Percentiles rank a stretch among this genome's conserved stretches.
Evolutionary conservation across 2,329 filamentous ascomycete species (phyloP).

Genomic region (Diplodia sapinea): DNA sequence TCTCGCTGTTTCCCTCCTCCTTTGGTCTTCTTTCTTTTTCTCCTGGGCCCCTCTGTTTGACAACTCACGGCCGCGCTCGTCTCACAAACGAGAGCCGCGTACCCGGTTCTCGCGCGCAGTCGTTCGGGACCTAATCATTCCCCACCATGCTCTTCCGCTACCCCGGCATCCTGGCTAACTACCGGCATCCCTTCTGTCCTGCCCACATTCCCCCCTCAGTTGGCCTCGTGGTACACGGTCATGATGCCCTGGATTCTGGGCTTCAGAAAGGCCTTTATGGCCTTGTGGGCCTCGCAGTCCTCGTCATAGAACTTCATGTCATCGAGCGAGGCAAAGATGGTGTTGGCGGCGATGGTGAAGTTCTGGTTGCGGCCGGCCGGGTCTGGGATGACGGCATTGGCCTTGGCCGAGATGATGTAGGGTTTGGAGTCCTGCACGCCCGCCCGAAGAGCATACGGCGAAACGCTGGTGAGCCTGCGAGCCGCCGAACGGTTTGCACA

Average conservation of each 20-base stretch:
- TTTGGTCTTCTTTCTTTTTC: background rate
- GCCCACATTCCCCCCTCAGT: background rate
- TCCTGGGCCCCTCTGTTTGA: background rate
- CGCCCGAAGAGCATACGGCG: background rate
- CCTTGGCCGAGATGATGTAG: constrained; percentile 65
- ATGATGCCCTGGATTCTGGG: constrained; percentile 34
- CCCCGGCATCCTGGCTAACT: background rate
- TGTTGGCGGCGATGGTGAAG: constrained; percentile 67
- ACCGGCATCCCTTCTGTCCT: background rate
- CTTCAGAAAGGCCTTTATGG: constrained; percentile 49
- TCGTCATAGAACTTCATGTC: constrained; percentile 72
- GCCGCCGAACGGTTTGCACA: background rate
- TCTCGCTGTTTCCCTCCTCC: background rate
- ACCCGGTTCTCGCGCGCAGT: constrained; percentile 1
- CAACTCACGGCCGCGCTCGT: background rate
- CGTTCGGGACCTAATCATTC: background rate
- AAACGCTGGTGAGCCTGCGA: background rate
- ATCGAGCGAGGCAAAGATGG: constrained; percentile 65
- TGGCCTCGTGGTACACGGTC: constrained; percentile 33
- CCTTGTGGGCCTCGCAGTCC: constrained; percentile 59
- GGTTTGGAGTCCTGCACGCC: constrained; percentile 66
- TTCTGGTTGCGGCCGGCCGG: constrained; percentile 60
- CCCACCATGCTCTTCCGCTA: background rate
- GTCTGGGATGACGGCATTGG: constrained; percentile 60
- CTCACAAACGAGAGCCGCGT: constrained; percentile 1